These are phyloP conservation scores for Tolypocladium inflatum DNA, from an alignment of 2,329 filamentous ascomycete species.

Conservation along the genomic window DNA sequence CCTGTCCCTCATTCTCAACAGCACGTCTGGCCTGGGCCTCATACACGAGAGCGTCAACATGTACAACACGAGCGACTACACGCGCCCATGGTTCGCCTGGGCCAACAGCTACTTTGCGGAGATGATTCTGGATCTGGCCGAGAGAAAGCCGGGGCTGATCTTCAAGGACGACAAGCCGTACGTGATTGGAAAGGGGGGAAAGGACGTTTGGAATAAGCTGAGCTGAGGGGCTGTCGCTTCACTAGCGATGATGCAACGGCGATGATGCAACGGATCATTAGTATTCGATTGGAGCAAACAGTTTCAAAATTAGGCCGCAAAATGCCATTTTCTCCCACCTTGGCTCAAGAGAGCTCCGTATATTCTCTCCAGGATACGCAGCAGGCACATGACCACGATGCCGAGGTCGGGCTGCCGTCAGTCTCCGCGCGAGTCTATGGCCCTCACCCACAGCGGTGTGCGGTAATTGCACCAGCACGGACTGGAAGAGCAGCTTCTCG, in stretches of 20 bases:
- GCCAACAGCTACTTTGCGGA: constrained; percentile 33
- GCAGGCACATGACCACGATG: too few species aligned
- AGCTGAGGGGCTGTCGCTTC: background rate
- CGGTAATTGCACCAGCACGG: background rate
- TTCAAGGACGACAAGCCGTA: constrained; percentile 12
- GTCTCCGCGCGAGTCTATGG: background rate
- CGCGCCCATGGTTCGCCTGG: constrained; percentile 37
- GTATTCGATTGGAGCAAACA: background rate
- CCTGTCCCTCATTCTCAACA: constrained; percentile 28
- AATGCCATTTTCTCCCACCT: background rate
- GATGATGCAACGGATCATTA: background rate
- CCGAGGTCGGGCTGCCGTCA: too few species aligned
- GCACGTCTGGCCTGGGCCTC: constrained; percentile 30
- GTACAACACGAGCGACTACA: constrained; percentile 29
- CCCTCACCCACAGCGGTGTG: background rate
- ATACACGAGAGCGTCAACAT: constrained; percentile 39
- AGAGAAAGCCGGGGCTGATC: constrained; percentile 71
- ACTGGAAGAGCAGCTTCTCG: too few species aligned
- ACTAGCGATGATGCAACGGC: background rate
- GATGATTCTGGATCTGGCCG: constrained; percentile 60
- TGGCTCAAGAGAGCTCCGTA: background rate
- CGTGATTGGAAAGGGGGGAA: constrained; percentile 1
- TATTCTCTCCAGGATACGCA: background rate
- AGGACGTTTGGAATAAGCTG: background rate
- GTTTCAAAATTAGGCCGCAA: too few species aligned